These are phyloP conservation scores for Gleditsia sinensis DNA, from an alignment of 306 rosid species.

Conservation along the genomic window DNA sequence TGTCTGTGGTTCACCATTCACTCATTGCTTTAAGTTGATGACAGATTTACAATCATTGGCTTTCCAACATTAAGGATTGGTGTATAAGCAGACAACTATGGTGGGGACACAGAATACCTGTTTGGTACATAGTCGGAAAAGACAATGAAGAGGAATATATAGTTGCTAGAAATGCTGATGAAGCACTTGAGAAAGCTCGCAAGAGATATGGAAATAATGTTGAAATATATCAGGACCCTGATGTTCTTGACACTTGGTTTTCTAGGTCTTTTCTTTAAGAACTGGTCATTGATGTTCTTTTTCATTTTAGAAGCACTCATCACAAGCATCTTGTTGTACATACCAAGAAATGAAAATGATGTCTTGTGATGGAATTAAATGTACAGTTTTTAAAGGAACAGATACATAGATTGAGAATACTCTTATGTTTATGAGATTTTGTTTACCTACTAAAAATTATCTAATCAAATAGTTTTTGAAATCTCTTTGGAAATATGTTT, in stretches of 20 bases:
- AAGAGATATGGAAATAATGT: constrained; percentile 73
- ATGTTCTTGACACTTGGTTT: constrained; percentile 99
- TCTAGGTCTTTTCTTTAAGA: constrained; percentile 65
- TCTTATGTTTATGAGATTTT: not conserved
- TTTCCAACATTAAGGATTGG: constrained; percentile 96
- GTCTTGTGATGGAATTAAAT: constrained; percentile 3
- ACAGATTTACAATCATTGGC: constrained; percentile 98
- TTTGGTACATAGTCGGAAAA: constrained; percentile 91
- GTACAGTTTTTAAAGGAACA: not conserved
- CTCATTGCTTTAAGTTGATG: constrained; percentile 25
- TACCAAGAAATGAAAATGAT: not conserved
- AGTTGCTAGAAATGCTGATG: constrained; percentile 81
- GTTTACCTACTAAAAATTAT: not conserved
- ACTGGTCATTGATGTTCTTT: not conserved
- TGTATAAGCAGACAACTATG: constrained; percentile 99
- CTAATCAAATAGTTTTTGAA: not conserved
- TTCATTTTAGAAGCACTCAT: constrained; percentile 15
- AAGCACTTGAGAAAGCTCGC: constrained; percentile 78
- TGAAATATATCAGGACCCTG: constrained; percentile 94
- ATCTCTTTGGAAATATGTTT: not conserved
- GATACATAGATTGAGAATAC: not conserved
- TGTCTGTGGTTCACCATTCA: not conserved
- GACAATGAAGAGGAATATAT: constrained; percentile 87
- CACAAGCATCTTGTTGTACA: constrained; percentile 12
- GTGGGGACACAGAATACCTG: constrained; percentile 99